phyloP scores from a whole-genome alignment of 495 filamentous ascomycete species.

The Pseudomonodictys pantanalensis region DNA sequence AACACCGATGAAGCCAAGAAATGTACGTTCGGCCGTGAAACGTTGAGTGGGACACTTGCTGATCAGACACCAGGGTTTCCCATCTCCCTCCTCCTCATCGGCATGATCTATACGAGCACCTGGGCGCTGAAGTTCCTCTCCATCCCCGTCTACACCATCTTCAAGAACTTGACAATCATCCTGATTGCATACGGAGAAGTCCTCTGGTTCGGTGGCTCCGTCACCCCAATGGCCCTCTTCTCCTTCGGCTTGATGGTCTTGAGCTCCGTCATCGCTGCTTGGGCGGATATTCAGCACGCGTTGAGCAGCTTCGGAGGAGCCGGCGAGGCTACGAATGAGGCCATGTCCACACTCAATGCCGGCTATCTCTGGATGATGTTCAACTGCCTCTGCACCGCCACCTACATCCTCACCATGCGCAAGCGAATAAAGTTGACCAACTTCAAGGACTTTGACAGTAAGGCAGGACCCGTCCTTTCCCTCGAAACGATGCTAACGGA shows the following conservation, averaged over 20 bases:
- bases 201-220: slow-evolving; percentile 96
- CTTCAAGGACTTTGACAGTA: slow-evolving; percentile 99
- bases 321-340: slow-evolving; percentile 60
- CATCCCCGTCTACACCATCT: slow-evolving; percentile 98
- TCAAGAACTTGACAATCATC: slow-evolving; percentile 99
- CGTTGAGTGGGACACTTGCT: slow-evolving; percentile 1
- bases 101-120: slow-evolving; percentile 98
- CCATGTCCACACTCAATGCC: slow-evolving; percentile 86
- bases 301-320: slow-evolving; percentile 58
- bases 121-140: slow-evolving; percentile 96
- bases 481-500: neutral
- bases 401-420: slow-evolving; percentile 89
- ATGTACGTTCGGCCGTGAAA: slow-evolving; percentile 57
- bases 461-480: slow-evolving; percentile 44
- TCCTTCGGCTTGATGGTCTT: slow-evolving; percentile 98
- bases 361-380: slow-evolving; percentile 98
- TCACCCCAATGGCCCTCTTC: slow-evolving; percentile 81
- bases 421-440: slow-evolving; percentile 99
- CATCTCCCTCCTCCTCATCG: slow-evolving; percentile 91
- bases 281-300: slow-evolving; percentile 95
- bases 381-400: slow-evolving; percentile 93
- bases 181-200: slow-evolving; percentile 98
- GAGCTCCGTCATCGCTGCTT: slow-evolving; percentile 91
- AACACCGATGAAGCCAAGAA: slow-evolving; percentile 85
- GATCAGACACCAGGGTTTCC: slow-evolving; percentile 75